Percentiles rank a stretch among this genome's conserved stretches.
These are phyloP conservation scores for Solanum hybrid DNA, from an alignment of 305 asterid genomes.

Conservation along the genomic window DNA sequence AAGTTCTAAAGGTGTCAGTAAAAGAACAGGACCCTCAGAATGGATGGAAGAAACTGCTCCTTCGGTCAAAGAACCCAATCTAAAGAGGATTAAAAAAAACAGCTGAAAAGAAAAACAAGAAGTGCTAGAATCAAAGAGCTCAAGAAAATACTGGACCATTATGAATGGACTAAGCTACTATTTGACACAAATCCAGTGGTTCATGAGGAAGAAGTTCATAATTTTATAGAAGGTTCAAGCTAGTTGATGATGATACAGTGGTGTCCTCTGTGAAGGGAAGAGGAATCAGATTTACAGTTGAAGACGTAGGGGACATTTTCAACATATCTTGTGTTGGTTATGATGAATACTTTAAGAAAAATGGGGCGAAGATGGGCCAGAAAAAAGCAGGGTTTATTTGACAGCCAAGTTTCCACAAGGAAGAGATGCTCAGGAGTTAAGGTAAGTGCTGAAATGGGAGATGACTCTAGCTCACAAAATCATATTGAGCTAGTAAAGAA, in stretches of 20 bases:
- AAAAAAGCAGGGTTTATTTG: neutral
- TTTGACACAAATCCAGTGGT: neutral
- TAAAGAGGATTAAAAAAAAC: too few relatives aligned
- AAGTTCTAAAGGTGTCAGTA: too few relatives aligned
- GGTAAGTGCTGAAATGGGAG: neutral
- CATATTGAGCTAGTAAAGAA: neutral
- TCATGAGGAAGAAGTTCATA: neutral
- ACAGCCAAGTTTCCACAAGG: neutral
- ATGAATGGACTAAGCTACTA: neutral
- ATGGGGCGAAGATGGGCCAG: neutral
- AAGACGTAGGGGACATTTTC: neutral
- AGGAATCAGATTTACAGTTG: neutral
- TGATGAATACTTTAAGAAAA: neutral
- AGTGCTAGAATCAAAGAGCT: neutral
- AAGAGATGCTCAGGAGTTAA: neutral
- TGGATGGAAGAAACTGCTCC: too few relatives aligned
- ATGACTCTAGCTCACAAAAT: neutral
- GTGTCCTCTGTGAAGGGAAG: neutral
- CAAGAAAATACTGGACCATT: neutral
- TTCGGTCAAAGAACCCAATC: too few relatives aligned
- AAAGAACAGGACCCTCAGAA: too few relatives aligned
- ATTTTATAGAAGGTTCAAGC: neutral
- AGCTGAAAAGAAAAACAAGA: too few relatives aligned
- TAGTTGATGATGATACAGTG: neutral
- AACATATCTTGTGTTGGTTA: neutral